These are phyloP conservation scores for Epichloe baconii DNA, from an alignment of 2,329 filamentous ascomycete genomes.

Conservation along the genomic window DNA sequence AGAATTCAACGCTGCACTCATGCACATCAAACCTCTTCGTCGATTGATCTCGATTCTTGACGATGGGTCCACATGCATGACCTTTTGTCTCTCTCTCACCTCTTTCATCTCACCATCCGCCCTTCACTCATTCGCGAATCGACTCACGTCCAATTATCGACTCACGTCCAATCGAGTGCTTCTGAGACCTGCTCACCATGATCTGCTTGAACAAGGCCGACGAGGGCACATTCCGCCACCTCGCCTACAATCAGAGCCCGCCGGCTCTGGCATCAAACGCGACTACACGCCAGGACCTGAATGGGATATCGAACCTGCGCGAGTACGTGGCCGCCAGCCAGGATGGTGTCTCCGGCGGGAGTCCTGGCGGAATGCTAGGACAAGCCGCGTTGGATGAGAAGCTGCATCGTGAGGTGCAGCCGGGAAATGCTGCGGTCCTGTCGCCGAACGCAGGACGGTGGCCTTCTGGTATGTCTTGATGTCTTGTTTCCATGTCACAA, in stretches of 20 bases:
- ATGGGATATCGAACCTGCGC: conserved; percentile 39
- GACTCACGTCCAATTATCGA: no score
- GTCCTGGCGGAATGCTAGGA: conserved; percentile 9
- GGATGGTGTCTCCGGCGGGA: conserved; percentile 18
- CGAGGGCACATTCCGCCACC: conserved; percentile 32
- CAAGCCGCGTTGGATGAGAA: conserved; percentile 14
- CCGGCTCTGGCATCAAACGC: conserved; percentile 32
- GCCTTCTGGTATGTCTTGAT: conserved; percentile 4
- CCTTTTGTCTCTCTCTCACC: no score
- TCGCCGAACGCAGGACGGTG: conserved; percentile 17
- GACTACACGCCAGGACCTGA: conserved; percentile 42
- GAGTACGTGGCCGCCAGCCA: conserved; percentile 25
- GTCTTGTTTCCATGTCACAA: not conserved
- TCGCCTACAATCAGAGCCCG: conserved; percentile 41
- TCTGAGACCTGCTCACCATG: conserved; percentile 20
- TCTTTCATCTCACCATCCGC: no score
- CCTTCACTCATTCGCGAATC: no score
- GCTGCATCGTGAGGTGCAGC: conserved; percentile 8
- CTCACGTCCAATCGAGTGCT: no score
- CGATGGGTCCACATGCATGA: no score
- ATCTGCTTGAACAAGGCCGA: conserved; percentile 43
- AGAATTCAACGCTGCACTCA: no score
- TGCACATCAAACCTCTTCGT: no score
- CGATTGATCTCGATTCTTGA: no score
- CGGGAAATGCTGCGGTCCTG: not conserved